Evolutionary conservation across 2,329 filamentous ascomycete species (phyloP).

Genomic region (Claviceps pazoutovae): DNA sequence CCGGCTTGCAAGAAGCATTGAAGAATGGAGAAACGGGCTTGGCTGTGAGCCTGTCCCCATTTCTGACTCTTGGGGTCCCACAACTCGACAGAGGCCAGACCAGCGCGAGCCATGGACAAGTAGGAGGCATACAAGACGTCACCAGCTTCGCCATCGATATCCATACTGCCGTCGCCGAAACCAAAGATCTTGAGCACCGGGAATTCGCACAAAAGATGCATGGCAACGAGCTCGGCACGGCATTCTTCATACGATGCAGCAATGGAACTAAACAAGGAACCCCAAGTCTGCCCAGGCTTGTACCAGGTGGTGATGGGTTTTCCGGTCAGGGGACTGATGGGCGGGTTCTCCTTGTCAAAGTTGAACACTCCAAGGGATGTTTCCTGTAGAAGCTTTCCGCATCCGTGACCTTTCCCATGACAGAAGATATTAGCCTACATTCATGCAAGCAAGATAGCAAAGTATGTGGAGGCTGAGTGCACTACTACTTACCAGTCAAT

Average conservation of each 20-base stretch:
- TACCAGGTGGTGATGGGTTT: constrained; percentile 75
- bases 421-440: constrained; percentile 6
- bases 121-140: constrained; percentile 83
- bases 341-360: constrained; percentile 72
- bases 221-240: constrained; percentile 84
- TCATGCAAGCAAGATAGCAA: background rate
- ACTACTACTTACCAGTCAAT: constrained; percentile 37
- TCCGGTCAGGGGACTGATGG: constrained; percentile 63
- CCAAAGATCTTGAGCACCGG: constrained; percentile 81
- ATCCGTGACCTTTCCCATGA: constrained; percentile 54
- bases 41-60: constrained; percentile 88
- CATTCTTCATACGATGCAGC: constrained; percentile 90
- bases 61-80: constrained; percentile 86
- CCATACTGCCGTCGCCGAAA: constrained; percentile 60
- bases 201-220: constrained; percentile 83
- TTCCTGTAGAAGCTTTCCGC: constrained; percentile 86
- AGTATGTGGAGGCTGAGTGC: background rate
- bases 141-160: constrained; percentile 65
- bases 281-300: constrained; percentile 91
- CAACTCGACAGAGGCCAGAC: constrained; percentile 76
- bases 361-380: constrained; percentile 72
- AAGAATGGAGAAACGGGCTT: constrained; percentile 81
- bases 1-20: constrained; percentile 73
- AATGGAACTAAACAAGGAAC: constrained; percentile 76
- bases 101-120: constrained; percentile 87